phyloP scores from a whole-genome alignment of 106 monocot genomes.

The Narthecium ossifragum region DNA sequence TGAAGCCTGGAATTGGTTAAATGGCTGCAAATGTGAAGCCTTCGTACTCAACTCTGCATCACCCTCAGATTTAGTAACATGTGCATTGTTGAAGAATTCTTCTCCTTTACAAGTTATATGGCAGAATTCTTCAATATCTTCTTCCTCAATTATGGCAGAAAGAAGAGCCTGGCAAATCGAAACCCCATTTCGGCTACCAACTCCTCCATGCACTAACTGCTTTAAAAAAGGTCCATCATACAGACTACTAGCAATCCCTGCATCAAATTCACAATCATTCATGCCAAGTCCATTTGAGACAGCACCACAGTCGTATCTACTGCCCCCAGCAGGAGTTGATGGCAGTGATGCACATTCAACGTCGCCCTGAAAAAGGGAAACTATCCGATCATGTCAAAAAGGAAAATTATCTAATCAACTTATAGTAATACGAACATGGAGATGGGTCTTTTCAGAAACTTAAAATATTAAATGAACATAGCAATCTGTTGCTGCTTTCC shows the following conservation, averaged over 20 bases:
- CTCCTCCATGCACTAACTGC: constrained; percentile 35
- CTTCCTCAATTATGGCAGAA: constrained; percentile 63
- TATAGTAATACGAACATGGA: too few species aligned
- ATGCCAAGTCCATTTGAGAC: constrained; percentile 21
- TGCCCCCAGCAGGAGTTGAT: constrained; percentile 16
- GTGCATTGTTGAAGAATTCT: constrained; percentile 11
- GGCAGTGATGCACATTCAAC: constrained; percentile 13
- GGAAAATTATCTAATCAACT: too few species aligned
- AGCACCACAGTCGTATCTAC: constrained; percentile 10
- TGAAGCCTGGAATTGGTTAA: constrained; percentile 14
- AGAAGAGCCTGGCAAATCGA: constrained; percentile 68
- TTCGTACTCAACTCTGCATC: constrained; percentile 25
- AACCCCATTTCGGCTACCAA: constrained; percentile 24
- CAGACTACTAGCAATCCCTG: constrained; percentile 7
- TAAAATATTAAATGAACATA: too few species aligned
- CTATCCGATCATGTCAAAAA: too few species aligned
- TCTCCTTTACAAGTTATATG: constrained; percentile 17
- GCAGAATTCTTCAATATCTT: constrained; percentile 33
- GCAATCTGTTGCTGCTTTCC: too few species aligned
- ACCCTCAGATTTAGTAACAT: constrained; percentile 23
- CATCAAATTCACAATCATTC: constrained; percentile 11
- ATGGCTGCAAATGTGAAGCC: constrained; percentile 6
- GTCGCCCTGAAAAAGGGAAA: constrained; percentile 25
- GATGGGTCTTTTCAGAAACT: too few species aligned
- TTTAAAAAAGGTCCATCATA: constrained; percentile 33